These are phyloP conservation scores for Diaporthe vexans DNA, from an alignment of 2,329 filamentous ascomycete genomes.

Conservation along the genomic window DNA sequence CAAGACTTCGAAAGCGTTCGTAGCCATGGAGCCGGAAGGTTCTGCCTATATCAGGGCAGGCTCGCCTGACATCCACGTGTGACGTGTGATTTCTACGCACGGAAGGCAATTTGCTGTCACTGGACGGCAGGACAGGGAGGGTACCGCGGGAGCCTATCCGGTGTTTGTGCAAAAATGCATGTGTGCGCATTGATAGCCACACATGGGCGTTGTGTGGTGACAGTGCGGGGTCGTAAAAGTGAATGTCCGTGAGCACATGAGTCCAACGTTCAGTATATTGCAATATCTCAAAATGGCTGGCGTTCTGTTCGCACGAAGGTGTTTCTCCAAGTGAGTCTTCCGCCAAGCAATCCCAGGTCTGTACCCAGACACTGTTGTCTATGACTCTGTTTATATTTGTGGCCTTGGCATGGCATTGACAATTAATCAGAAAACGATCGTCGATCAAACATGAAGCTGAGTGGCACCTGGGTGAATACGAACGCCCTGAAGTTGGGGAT, in stretches of 20 bases:
- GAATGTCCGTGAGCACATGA: neutral
- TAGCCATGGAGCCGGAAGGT: neutral
- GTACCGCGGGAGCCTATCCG: neutral
- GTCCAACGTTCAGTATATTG: too few species aligned
- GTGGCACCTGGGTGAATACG: neutral
- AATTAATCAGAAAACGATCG: too few species aligned
- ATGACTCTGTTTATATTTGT: neutral
- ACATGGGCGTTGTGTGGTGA: neutral
- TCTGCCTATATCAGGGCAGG: neutral
- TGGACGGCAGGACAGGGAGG: neutral
- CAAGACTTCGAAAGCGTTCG: neutral
- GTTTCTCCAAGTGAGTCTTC: too few species aligned
- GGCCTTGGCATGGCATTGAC: too few species aligned
- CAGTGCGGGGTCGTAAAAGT: constrained; percentile 1
- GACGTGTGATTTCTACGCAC: neutral
- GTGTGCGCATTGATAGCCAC: constrained; percentile 12
- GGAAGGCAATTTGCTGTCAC: neutral
- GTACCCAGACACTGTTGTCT: too few species aligned
- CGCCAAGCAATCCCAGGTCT: too few species aligned
- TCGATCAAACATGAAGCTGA: too few species aligned
- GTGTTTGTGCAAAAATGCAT: constrained; percentile 20
- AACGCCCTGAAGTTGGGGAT: too few species aligned
- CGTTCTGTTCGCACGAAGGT: too few species aligned
- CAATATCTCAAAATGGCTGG: neutral
- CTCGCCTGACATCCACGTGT: neutral